phyloP scores from a whole-genome alignment of 441 rosid genomes.

The Isatis lusitanica region DNA sequence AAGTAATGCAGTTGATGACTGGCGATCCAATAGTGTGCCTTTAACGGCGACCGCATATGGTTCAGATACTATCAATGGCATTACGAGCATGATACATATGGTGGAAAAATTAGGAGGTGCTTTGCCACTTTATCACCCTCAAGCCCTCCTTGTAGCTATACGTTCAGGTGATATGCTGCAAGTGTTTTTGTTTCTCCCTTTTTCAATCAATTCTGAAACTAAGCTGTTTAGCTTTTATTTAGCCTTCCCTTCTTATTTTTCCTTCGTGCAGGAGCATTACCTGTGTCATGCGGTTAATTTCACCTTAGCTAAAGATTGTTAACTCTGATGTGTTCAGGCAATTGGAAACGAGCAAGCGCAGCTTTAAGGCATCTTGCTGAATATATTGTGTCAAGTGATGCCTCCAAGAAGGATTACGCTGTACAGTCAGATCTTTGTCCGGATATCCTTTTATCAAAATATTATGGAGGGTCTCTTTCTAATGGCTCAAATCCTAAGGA shows the following conservation, averaged over 20 bases:
- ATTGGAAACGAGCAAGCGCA: constrained; percentile 83
- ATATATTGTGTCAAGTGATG: constrained; percentile 45
- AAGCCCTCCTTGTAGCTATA: constrained; percentile 73
- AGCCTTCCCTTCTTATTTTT: constrained; percentile 39
- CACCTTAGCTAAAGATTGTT: constrained; percentile 41
- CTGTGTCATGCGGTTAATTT: constrained; percentile 38
- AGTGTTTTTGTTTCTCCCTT: constrained; percentile 18
- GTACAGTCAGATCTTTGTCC: constrained; percentile 49
- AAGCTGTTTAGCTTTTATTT: constrained; percentile 37
- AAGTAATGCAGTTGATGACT: constrained; percentile 36
- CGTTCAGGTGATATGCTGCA: constrained; percentile 64
- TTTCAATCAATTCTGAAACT: constrained; percentile 16
- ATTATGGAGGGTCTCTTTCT: constrained; percentile 65
- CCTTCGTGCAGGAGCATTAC: constrained; percentile 38
- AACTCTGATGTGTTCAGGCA: constrained; percentile 67
- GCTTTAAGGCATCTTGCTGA: constrained; percentile 83
- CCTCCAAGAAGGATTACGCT: constrained; percentile 43
- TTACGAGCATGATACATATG: constrained; percentile 59
- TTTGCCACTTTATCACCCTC: constrained; percentile 81
- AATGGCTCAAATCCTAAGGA: constrained; percentile 50
- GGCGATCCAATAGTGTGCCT: constrained; percentile 35
- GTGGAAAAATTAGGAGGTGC: constrained; percentile 59
- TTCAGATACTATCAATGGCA: constrained; percentile 39
- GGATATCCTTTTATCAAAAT: constrained; percentile 63
- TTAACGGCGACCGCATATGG: constrained; percentile 38